These are phyloP conservation scores for Zopfochytrium polystomum DNA, from an alignment of 371 early-diverging fungal species.

Conservation along the genomic window DNA sequence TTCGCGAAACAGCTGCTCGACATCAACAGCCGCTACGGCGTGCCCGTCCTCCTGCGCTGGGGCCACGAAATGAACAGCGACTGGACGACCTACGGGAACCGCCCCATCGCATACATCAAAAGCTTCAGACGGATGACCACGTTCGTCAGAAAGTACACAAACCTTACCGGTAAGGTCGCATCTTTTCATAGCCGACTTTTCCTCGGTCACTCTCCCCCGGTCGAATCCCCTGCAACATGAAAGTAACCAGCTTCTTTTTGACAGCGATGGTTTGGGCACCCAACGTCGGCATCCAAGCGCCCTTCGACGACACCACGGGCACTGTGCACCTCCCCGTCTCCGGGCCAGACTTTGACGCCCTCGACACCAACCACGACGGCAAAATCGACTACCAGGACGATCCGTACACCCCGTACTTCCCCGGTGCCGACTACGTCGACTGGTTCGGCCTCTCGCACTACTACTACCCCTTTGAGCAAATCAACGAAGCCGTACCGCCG, in stretches of 20 bases:
- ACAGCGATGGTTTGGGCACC: slow-evolving; percentile 46
- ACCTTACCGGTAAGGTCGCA: slow-evolving; percentile 15
- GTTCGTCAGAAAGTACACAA: slow-evolving; percentile 14
- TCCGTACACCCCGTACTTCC: slow-evolving; percentile 37
- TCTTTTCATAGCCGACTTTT: not conserved
- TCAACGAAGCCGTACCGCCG: slow-evolving; percentile 6
- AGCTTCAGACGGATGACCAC: slow-evolving; percentile 11
- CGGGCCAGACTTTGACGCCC: slow-evolving; percentile 21
- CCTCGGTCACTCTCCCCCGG: not conserved
- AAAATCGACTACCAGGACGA: slow-evolving; percentile 30
- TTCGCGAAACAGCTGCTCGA: slow-evolving; percentile 22
- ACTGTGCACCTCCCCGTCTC: not conserved
- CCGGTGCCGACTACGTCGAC: slow-evolving; percentile 39
- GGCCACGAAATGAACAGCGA: slow-evolving; percentile 42
- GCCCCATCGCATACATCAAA: slow-evolving; percentile 10
- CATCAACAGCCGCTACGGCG: slow-evolving; percentile 36
- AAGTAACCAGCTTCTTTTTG: not conserved
- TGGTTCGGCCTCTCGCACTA: slow-evolving; percentile 33
- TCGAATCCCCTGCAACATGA: no score
- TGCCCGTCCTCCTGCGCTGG: slow-evolving; percentile 37
- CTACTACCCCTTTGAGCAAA: slow-evolving; percentile 18
- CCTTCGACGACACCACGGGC: no score
- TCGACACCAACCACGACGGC: slow-evolving; percentile 40
- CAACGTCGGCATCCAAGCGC: slow-evolving; percentile 40
- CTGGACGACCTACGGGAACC: slow-evolving; percentile 20